A percentile compares a stretch with the other conserved stretches of the same genome.
phyloP scores from a whole-genome alignment of 495 filamentous ascomycete genomes.

The Aspergillus diversus region DNA sequence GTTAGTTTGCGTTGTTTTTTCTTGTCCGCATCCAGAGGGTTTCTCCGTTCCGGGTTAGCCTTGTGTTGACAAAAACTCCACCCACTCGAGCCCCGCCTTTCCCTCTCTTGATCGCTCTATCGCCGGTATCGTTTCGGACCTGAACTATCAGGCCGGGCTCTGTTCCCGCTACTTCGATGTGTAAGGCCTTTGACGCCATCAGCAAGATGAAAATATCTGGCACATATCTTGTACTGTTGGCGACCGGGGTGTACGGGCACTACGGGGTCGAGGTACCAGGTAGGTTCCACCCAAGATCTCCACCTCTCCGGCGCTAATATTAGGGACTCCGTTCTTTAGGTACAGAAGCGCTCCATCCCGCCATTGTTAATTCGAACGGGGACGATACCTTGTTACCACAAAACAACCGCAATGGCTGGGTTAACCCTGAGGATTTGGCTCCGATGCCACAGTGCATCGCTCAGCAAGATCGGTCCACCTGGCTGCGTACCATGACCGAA shows the following conservation, averaged over 20 bases:
- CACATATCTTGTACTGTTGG: slow-evolving; percentile 7
- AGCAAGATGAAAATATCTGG: slow-evolving; percentile 11
- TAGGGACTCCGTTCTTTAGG: no score
- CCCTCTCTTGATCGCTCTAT: no score
- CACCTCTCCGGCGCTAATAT: slow-evolving; percentile 9
- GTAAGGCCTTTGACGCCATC: background rate
- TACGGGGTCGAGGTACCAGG: slow-evolving; percentile 1
- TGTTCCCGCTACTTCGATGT: slow-evolving; percentile 1
- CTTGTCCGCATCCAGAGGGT: no score
- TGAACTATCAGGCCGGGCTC: slow-evolving; percentile 1
- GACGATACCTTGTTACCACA: slow-evolving; percentile 12
- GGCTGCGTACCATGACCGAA: slow-evolving; percentile 18
- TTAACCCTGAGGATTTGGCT: slow-evolving; percentile 20
- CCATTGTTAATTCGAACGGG: background rate
- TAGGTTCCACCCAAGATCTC: slow-evolving; percentile 3
- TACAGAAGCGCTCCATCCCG: background rate
- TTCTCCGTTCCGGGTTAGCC: no score
- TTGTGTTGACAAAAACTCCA: no score
- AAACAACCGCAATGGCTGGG: slow-evolving; percentile 20
- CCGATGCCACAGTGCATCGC: slow-evolving; percentile 24
- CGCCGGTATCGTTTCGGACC: background rate
- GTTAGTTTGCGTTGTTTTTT: no score
- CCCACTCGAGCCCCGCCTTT: no score
- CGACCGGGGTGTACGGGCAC: slow-evolving; percentile 5
- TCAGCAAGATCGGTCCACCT: slow-evolving; percentile 20